These are phyloP conservation scores for Millerago galiae DNA, from an alignment of 805 yeast species.

Conservation along the genomic window DNA sequence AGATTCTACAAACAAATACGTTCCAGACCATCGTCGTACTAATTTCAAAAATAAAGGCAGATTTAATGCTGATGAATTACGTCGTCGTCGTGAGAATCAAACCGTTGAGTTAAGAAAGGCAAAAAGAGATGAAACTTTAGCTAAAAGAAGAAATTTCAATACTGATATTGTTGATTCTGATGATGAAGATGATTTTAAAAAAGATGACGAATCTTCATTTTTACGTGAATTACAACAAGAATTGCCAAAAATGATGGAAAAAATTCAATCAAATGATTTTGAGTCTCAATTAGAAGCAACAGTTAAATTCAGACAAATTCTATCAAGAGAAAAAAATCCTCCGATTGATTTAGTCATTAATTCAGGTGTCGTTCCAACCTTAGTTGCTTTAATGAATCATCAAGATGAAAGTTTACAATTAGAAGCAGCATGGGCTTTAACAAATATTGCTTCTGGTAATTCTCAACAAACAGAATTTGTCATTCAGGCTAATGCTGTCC, in stretches of 20 bases:
- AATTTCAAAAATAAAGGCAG: constrained; percentile 92
- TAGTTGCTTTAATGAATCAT: constrained; percentile 77
- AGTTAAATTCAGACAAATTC: constrained; percentile 84
- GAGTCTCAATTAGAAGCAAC: constrained; percentile 85
- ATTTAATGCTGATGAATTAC: constrained; percentile 90
- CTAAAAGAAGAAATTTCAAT: constrained; percentile 83
- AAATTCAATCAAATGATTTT: constrained; percentile 66
- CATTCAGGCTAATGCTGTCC: constrained; percentile 91
- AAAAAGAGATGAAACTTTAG: constrained; percentile 88
- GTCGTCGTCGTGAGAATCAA: constrained; percentile 96
- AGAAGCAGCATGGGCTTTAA: constrained; percentile 99
- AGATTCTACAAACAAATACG: constrained; percentile 73
- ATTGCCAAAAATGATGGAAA: constrained; percentile 79
- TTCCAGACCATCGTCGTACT: constrained; percentile 97
- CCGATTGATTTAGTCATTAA: constrained; percentile 92
- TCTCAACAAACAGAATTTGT: constrained; percentile 86
- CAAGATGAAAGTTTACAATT: constrained; percentile 86
- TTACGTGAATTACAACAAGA: constrained; percentile 51
- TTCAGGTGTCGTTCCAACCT: constrained; percentile 87
- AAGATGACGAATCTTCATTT: constrained; percentile 34
- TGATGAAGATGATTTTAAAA: constrained; percentile 32
- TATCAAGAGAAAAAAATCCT: constrained; percentile 92
- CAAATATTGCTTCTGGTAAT: constrained; percentile 93
- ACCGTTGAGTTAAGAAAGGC: constrained; percentile 96
- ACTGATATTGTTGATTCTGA: constrained; percentile 44